Base-by-base conservation (phyloP, 495 filamentous ascomycete species). In the Hypomontagnella submonticulosa region DNA sequence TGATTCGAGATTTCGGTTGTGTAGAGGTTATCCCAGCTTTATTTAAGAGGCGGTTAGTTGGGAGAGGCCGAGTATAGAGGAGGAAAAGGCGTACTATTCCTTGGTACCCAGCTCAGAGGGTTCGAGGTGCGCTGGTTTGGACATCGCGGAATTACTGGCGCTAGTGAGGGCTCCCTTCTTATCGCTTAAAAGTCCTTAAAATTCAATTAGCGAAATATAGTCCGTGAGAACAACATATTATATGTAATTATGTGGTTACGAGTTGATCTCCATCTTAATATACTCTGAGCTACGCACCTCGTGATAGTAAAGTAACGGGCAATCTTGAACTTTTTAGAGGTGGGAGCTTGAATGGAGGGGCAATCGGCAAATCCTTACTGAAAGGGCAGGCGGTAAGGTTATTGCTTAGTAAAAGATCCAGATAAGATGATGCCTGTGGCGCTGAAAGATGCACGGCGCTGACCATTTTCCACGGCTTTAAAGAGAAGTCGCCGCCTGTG, bases 21-120 rank as follows among this genome's bases (percentile, higher is more conserved):
- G 81, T 92, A 92, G 69, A 88, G 79, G 27, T 67, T 67, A 71
- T 92, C 89, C 89, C 89, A 92, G 79, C 88, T 91, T 57, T 62
- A 5, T 23, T 11, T 23, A 10, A 19, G 32, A 9, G 27, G 16
- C 53, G 40, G 42, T 27, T 64, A 34, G 51, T 16, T 15, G 15
- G 44, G 51, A 27, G 19, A 57, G 27, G 43, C 46, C 30, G 13
- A 15, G 5, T 3, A 13, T 15, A 12, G 32, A 27, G 20, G 27
- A 23, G 47, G 0, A 19, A 20, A 2, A 20, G 15, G 1, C 84
- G 37, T 74, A 89, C 88, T 91, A 90, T 75, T 88, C 81, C 75
- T 87, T 90, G 36, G 87, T 90, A 32, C 89, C 89, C 8, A 91
- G 81, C 54, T 83, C 78, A 16, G 84, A 89, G 38, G 89, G 87